Evolutionary conservation across 148 eudicot species (phyloP).

Genomic region (Chenopodium quinoa): DNA sequence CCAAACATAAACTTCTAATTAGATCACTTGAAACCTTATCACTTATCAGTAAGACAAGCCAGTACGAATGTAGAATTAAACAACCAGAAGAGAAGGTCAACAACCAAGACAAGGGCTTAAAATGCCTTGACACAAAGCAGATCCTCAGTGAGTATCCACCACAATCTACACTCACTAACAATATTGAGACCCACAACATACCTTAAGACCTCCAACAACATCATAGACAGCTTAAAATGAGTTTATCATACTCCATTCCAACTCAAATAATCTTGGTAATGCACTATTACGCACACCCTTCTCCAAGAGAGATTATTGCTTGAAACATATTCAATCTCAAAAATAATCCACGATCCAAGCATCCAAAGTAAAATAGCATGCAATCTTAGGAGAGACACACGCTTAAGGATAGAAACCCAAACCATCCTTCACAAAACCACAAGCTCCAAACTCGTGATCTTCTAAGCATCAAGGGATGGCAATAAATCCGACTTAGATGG

Average conservation of each 20-base stretch:
- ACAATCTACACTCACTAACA: neutral
- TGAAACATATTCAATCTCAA: neutral
- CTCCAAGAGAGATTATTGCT: neutral
- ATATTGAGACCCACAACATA: neutral
- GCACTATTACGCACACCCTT: neutral
- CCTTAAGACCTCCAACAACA: neutral
- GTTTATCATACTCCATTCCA: neutral
- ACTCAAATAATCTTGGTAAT: neutral
- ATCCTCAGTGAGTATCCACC: neutral
- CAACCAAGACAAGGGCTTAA: neutral
- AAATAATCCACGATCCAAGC: neutral
- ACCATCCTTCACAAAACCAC: neutral
- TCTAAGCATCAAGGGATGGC: neutral
- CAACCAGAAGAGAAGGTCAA: neutral
- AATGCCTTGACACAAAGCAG: neutral
- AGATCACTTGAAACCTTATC: constrained; percentile 15
- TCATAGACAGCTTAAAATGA: neutral
- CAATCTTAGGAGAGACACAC: neutral
- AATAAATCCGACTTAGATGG: too few species aligned
- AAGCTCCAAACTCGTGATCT: neutral
- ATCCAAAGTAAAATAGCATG: neutral
- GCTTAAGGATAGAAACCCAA: neutral
- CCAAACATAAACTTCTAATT: constrained; percentile 18
- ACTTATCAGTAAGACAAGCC: constrained; percentile 4
- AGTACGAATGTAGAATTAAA: neutral